These are phyloP conservation scores for Trichosporon inkin DNA, from an alignment of 1,284 basidiomycete species.

Conservation along the genomic window DNA sequence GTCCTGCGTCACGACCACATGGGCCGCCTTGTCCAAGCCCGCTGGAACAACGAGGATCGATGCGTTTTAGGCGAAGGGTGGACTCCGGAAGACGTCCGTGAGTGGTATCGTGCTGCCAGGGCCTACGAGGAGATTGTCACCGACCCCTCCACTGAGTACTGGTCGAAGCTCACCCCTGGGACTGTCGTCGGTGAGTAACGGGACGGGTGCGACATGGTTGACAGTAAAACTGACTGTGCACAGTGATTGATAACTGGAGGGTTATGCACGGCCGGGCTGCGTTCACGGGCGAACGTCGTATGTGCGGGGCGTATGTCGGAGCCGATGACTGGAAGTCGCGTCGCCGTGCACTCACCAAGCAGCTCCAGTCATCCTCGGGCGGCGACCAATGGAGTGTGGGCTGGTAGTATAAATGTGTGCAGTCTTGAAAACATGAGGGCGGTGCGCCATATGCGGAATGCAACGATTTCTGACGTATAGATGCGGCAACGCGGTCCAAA, in stretches of 20 bases:
- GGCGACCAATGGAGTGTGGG: neutral
- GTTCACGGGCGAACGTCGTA: conserved; percentile 79
- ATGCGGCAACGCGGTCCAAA: too few species aligned
- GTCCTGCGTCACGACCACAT: conserved; percentile 61
- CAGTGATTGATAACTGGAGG: conserved; percentile 89
- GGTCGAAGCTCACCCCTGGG: conserved; percentile 81
- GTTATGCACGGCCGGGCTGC: conserved; percentile 88
- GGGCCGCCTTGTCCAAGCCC: conserved; percentile 67
- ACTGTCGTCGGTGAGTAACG: conserved; percentile 69
- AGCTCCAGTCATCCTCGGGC: neutral
- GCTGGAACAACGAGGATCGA: conserved; percentile 95
- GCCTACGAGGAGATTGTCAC: conserved; percentile 73
- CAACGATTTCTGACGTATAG: too few species aligned
- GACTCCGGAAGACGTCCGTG: conserved; percentile 59
- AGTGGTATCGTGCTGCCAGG: conserved; percentile 80
- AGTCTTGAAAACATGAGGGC: too few species aligned
- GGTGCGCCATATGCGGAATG: too few species aligned
- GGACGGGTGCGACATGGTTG: neutral
- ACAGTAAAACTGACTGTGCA: conserved; percentile 6
- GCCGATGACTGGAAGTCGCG: conserved; percentile 83
- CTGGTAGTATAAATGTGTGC: neutral
- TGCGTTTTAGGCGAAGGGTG: conserved; percentile 65
- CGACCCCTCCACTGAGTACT: conserved; percentile 79
- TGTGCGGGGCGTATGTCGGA: conserved; percentile 94
- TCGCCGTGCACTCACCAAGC: conserved; percentile 58